phyloP scores from a whole-genome alignment of 164 flowering plant species.

The Hamamelis virginiana region DNA sequence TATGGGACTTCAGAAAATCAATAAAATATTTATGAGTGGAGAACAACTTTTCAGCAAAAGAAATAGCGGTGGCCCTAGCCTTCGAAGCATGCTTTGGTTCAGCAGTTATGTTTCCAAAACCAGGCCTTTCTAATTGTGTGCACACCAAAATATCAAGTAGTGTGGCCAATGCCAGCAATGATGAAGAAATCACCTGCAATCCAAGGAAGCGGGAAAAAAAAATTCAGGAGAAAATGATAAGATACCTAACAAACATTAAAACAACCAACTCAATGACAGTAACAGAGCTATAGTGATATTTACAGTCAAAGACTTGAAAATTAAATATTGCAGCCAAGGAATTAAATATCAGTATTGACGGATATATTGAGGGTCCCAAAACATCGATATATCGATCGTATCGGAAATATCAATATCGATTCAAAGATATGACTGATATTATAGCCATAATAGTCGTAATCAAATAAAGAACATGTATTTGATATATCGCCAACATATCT shows the following conservation, averaged over 20 bases:
- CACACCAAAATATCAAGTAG: conserved; percentile 64
- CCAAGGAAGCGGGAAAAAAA: not conserved
- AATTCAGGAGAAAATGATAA: not conserved
- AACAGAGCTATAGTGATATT: not conserved
- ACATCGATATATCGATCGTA: too few species aligned
- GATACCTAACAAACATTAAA: not conserved
- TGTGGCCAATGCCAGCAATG: conserved; percentile 81
- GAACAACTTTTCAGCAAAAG: conserved; percentile 65
- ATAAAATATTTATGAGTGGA: conserved; percentile 59
- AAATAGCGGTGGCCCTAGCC: conserved; percentile 55
- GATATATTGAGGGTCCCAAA: too few species aligned
- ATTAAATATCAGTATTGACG: too few species aligned
- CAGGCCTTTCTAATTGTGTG: conserved; percentile 43
- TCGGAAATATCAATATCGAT: too few species aligned
- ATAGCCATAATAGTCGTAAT: too few species aligned
- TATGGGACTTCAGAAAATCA: conserved; percentile 69
- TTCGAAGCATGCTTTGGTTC: conserved; percentile 69
- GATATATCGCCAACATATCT: too few species aligned
- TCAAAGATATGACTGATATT: too few species aligned
- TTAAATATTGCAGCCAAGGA: not conserved
- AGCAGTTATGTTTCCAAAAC: conserved; percentile 39
- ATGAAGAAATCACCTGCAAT: conserved; percentile 76
- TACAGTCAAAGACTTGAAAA: not conserved
- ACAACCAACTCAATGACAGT: not conserved
- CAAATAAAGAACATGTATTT: too few species aligned